Conservation (phyloP, 192 early-diverging fungal species). For the Podila verticillata region DNA sequence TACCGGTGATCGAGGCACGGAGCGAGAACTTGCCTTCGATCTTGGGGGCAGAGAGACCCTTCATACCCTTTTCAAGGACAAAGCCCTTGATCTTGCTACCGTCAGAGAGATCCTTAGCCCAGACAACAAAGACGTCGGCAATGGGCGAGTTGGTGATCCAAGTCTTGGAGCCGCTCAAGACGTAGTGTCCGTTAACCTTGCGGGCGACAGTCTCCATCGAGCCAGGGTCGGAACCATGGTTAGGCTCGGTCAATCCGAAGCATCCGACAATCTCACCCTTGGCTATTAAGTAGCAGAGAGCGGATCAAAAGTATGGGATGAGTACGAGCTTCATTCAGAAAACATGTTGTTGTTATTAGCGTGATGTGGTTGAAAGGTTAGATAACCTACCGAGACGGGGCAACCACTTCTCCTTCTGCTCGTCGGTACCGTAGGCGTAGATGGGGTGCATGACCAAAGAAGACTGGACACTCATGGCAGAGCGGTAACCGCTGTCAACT, state of each 20-base stretch:
- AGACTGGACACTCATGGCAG: conserved; percentile 98
- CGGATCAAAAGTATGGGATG: neutral
- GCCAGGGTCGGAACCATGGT: conserved; percentile 95
- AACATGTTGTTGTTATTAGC: too few relatives aligned
- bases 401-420: conserved; percentile 91
- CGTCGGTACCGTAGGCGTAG: conserved; percentile 91
- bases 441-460: conserved; percentile 99
- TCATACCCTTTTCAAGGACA: conserved; percentile 95
- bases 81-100: conserved; percentile 90
- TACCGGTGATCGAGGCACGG: conserved; percentile 93
- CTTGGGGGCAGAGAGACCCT: conserved; percentile 85
- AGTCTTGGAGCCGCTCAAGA: conserved; percentile 93
- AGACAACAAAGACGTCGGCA: conserved; percentile 95
- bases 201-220: conserved; percentile 92
- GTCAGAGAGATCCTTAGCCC: conserved; percentile 89
- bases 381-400: conserved; percentile 75
- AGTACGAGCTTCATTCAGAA: too few relatives aligned
- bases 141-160: conserved; percentile 99
- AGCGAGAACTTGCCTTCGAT: conserved; percentile 98
- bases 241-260: conserved; percentile 98
- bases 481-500: conserved; percentile 96
- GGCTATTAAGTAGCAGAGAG: conserved; percentile 56
- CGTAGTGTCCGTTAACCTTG: conserved; percentile 75
- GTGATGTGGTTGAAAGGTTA: neutral
- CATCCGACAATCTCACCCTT: conserved; percentile 88